Evolutionary conservation across 176 grass and related monocot species (phyloP).

Genomic region (Cenchrus fungigraminus): DNA sequence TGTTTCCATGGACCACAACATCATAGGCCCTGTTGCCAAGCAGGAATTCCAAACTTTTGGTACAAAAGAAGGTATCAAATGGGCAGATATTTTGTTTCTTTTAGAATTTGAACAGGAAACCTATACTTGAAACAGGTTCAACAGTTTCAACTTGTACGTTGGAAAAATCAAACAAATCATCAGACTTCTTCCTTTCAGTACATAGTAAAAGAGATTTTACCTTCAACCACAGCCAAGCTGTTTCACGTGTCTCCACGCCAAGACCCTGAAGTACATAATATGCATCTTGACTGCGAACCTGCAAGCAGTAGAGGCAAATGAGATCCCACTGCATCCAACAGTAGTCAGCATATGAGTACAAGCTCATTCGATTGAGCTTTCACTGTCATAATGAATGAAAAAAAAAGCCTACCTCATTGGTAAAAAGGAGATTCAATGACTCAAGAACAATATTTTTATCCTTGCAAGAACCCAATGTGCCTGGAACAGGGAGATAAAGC

Average conservation of each 20-base stretch:
- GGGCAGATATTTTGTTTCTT: slow-evolving; percentile 19
- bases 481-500: slow-evolving; percentile 46
- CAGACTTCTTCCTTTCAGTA: background rate
- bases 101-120: background rate
- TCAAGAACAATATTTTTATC: slow-evolving; percentile 79
- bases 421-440: slow-evolving; percentile 74
- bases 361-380: slow-evolving; percentile 10
- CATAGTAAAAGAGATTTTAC: slow-evolving; percentile 43
- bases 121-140: slow-evolving; percentile 24
- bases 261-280: slow-evolving; percentile 52
- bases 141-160: background rate
- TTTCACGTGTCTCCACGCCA: slow-evolving; percentile 63
- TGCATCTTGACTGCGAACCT: slow-evolving; percentile 84
- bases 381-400: background rate
- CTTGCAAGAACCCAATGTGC: slow-evolving; percentile 50
- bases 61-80: background rate
- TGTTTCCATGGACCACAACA: background rate
- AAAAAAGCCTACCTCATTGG: slow-evolving; percentile 54
- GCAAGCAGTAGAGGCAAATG: slow-evolving; percentile 35
- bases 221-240: slow-evolving; percentile 82
- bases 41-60: slow-evolving; percentile 15
- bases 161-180: background rate
- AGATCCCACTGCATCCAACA: slow-evolving; percentile 15
- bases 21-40: background rate
- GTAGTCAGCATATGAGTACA: background rate